Evolutionary conservation across 2,329 filamentous ascomycete species (phyloP), one percentile per base, ranked within the genome.

Genomic region (Trichoderma cornu-damae): DNA sequence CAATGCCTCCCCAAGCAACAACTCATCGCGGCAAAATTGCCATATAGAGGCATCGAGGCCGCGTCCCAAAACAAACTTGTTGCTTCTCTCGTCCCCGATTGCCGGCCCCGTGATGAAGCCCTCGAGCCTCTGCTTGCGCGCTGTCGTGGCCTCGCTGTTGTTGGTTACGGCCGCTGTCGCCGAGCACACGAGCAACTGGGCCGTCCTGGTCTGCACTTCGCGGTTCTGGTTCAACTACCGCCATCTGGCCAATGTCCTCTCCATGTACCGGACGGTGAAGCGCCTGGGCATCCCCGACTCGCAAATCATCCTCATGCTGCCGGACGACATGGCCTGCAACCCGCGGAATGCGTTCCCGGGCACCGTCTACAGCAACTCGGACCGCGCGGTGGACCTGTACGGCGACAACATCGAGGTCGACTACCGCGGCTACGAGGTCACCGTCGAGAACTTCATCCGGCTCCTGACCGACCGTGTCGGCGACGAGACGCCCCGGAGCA

Each of bases 161-260:
- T 69, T 84, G 46, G 70, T 74, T 56, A 70, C 78, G 7, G 66
- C 67, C 22, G 74, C 77, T 59, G 75, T 79, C 26, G 83, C 85
- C 63, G 87, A 93, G 66, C 94, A 99, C 75, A 99, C 94, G 14
- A 96, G 90, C 70, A 99, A 99, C 75, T 99, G 94, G 94, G 94
- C 94, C 8, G 94, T 99, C 61, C 86, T 99, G n/a, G 94, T 99
- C 59, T 94, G 89, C 63, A 99, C 94, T 5, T 99, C 94, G 53
- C 89, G 94, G 54, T 99, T 99, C 80, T 99, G 94, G 94, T 99
- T 99, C 85, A 99, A 99, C 77, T 99, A 99, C 75, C 89, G 94
- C 58, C 94, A 99, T 73, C 87, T 99, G 52, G 92, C 94, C 72
- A 99, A 99, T 76, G 94, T 96, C 16, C 85, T 99, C 60, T 96